These are phyloP conservation scores for Knoxdaviesia proteae DNA, from an alignment of 2,329 filamentous ascomycete genomes.

Conservation along the genomic window DNA sequence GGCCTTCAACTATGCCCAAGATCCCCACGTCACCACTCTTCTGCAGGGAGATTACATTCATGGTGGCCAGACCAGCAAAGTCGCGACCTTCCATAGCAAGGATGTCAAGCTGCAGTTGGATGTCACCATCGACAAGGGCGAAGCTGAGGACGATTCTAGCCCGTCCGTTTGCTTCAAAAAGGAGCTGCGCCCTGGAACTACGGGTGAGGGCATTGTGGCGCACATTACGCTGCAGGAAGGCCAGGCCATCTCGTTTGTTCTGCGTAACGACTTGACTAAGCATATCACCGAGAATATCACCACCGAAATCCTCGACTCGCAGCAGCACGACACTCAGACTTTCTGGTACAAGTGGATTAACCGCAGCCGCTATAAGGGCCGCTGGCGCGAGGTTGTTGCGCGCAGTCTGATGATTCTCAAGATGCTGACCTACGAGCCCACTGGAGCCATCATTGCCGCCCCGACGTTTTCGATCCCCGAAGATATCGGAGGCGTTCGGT, in stretches of 20 bases:
- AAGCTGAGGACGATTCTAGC: slow-evolving; percentile 18
- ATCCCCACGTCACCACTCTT: slow-evolving; percentile 38
- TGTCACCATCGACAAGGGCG: slow-evolving; percentile 41
- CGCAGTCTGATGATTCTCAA: slow-evolving; percentile 57
- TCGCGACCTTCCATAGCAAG: slow-evolving; percentile 40
- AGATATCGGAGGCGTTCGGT: slow-evolving; percentile 42
- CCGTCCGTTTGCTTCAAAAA: slow-evolving; percentile 35
- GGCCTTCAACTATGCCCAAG: slow-evolving; percentile 48
- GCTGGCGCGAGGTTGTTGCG: slow-evolving; percentile 51
- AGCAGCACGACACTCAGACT: slow-evolving; percentile 48
- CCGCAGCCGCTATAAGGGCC: slow-evolving; percentile 48
- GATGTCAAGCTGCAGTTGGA: slow-evolving; percentile 43
- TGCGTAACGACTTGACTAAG: slow-evolving; percentile 38
- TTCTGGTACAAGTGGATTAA: slow-evolving; percentile 60
- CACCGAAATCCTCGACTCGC: slow-evolving; percentile 31
- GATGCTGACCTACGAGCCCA: slow-evolving; percentile 58
- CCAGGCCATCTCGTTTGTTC: slow-evolving; percentile 46
- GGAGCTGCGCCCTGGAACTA: slow-evolving; percentile 26
- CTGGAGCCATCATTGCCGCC: slow-evolving; percentile 55
- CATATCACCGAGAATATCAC: slow-evolving; percentile 39
- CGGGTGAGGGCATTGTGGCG: slow-evolving; percentile 42
- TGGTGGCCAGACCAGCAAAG: slow-evolving; percentile 26
- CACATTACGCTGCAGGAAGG: slow-evolving; percentile 40
- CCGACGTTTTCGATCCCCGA: slow-evolving; percentile 63
- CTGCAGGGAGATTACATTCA: slow-evolving; percentile 20